Evolutionary conservation across 108 stramenopile genomes (phyloP), one percentile per base, ranked within the genome.

Genomic region (Hondaea fermentalgiana): DNA sequence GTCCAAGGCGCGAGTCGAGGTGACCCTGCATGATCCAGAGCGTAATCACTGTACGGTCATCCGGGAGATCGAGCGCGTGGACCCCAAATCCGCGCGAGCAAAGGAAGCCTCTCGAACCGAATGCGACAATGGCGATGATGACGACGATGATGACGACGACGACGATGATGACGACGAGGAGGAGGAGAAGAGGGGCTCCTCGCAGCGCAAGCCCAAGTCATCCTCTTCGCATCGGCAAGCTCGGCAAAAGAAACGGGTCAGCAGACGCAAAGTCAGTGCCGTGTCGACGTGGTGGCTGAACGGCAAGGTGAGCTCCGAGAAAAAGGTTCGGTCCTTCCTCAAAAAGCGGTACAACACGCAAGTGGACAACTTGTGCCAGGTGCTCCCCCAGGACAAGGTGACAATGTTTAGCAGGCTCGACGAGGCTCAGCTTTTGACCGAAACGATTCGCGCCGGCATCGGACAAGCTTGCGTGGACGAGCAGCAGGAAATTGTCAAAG

Each of bases 381-480:
- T 99, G 87, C 89, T 99, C 21, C 98, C 98, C 8, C 98, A 99
- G 91, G 98, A 99, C 60, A 93, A 92, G 88, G 98, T 99, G 6
- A 96, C 97, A 8, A 93, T 90, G 59, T 99, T 99, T 89, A 94
- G 94, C n/a, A 96, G 95, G 25, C 94, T 96, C 88, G 88, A 94
- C 64, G 64, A 69, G 64, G 3, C 25, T 8, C 35, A 69, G 42
- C 76, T 83, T 6, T 23, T 83, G 19, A 53, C 45, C 45, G 76
- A 83, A 35, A 83, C 76, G 23, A 83, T 83, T 35, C 76, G 76
- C 76, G 76, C 76, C 51, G 76, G 76, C 16, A 12, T 83, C n/a
- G 51, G 76, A 6, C 76, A 83, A 45, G n/a, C 45, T 14, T 53
- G n/a, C 12, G 51, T 83, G 1, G 76, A 83, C 25, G 76, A 83